Base-by-base conservation (phyloP, 768 basidiomycete genomes). In the Hortiboletus campestris region DNA sequence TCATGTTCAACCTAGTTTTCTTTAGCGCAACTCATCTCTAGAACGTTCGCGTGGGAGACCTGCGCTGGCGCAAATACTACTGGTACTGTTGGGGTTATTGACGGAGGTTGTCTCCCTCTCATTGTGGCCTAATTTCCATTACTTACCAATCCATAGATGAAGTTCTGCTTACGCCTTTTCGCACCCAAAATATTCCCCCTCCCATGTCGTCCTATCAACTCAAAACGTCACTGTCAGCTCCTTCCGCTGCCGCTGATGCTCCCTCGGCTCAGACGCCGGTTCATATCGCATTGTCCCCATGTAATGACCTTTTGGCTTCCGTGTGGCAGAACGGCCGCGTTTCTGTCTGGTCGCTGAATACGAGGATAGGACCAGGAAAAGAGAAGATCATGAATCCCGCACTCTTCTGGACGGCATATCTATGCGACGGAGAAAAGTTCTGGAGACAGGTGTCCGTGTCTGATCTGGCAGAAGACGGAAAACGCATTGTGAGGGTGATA, bases 181-280 rank as follows among this genome's bases (percentile, higher is more conserved):
- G 94, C 39, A 82, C 84, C 1, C 91, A 96, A 73, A 98, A 97
- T 66, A 82, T 96, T 6, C 97, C 96, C n/a, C 97, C 97, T n/a
- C 97, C 97, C 0, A 95, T 97, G 93, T 90, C 86, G 1, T 87
- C 92, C 2, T 77, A 80, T 61, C 72, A 72, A 39, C 72, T 84
- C 48, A 44, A 72, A 67, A 19, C 71, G 50, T 46, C 67, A 13
- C 40, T 57, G 11, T 44, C 60, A 28, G 12, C 52, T 53, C 17
- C 56, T 48, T 35, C 45, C 2, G 4, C 11, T 1, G 36, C 45
- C 2, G 4, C 11, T 1, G 36, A 45, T 38, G 8, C 16, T 28
- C 19, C 56, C 35, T 57, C 59, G 35, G 47, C 58, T 40, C 43
- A 60, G 65, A n/a, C 70, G 60, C 91, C 94, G 0, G 67, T 86